A percentile compares a stretch with the other conserved stretches of the same genome.
Evolutionary conservation across 108 stramenopile species (phyloP).

Genomic region (Cyclotella choctawhatcheeana): DNA sequence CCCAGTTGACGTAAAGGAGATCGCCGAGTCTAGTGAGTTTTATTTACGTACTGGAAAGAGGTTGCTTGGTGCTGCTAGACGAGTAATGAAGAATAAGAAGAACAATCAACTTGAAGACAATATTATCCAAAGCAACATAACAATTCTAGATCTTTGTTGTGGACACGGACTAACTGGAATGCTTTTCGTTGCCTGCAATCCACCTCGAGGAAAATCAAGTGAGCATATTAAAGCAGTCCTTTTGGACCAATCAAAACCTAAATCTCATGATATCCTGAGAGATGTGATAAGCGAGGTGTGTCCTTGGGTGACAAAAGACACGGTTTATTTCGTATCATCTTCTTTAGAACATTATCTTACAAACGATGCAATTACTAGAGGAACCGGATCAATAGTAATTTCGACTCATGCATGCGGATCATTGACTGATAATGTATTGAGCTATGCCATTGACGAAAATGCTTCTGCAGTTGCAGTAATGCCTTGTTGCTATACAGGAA

Average conservation of each 20-base stretch:
- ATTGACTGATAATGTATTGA: constrained; percentile 45
- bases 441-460: constrained; percentile 20
- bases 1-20: constrained; percentile 63
- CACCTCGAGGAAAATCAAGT: constrained; percentile 23
- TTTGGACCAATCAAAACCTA: constrained; percentile 50
- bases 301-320: constrained; percentile 47
- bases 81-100: constrained; percentile 17
- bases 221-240: constrained; percentile 20
- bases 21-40: constrained; percentile 60
- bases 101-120: not conserved
- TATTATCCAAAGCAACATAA: constrained; percentile 32
- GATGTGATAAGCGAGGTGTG: constrained; percentile 55
- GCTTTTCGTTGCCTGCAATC: constrained; percentile 66
- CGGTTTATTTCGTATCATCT: constrained; percentile 23
- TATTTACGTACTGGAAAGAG: constrained; percentile 56
- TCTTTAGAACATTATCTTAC: constrained; percentile 33
- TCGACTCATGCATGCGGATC: constrained; percentile 61
- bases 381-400: constrained; percentile 35
- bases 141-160: constrained; percentile 52
- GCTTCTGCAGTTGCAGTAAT: constrained; percentile 55
- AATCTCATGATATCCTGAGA: constrained; percentile 51
- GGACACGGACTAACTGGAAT: constrained; percentile 65
- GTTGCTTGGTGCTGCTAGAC: constrained; percentile 45
- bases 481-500: constrained; percentile 70
- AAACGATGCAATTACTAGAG: not conserved